Evolutionary conservation across 129 eudicot genomes (phyloP).

Genomic region (Flaveria brownii): DNA sequence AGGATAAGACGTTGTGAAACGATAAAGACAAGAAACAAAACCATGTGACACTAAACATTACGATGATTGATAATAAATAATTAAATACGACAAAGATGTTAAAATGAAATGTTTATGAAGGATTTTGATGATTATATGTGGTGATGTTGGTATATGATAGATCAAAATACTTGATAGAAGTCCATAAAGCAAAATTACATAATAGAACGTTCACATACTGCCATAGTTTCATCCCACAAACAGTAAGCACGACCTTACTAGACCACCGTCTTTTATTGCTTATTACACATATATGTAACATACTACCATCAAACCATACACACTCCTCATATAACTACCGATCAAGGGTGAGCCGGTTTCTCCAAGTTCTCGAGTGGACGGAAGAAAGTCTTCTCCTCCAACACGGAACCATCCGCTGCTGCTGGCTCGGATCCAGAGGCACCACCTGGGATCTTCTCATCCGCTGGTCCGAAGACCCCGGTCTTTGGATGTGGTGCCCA

Average conservation of each 20-base stretch:
- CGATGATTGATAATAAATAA: too few relatives aligned
- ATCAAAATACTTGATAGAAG: background rate
- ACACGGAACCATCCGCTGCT: conserved; percentile 43
- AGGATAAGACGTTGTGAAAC: too few relatives aligned
- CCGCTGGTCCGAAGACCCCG: conserved; percentile 81
- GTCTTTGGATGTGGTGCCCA: conserved; percentile 93
- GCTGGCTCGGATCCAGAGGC: conserved; percentile 31
- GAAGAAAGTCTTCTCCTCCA: conserved; percentile 88
- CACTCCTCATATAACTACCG: background rate
- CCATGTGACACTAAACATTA: too few relatives aligned
- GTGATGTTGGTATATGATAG: background rate
- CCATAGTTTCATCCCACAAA: background rate
- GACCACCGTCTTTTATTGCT: conserved; percentile 6
- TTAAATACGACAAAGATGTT: too few relatives aligned
- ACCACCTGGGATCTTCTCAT: conserved; percentile 28
- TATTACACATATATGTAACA: conserved; percentile 14
- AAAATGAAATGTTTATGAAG: too few relatives aligned
- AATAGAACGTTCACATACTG: background rate
- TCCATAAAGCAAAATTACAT: background rate
- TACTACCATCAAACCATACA: conserved; percentile 8
- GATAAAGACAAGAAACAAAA: too few relatives aligned
- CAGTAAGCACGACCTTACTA: background rate
- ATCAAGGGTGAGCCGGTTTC: conserved; percentile 55
- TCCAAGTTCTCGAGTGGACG: conserved; percentile 86
- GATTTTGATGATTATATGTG: background rate